Conservation (phyloP, 441 rosid genomes). For the Brassica hybrid region DNA sequence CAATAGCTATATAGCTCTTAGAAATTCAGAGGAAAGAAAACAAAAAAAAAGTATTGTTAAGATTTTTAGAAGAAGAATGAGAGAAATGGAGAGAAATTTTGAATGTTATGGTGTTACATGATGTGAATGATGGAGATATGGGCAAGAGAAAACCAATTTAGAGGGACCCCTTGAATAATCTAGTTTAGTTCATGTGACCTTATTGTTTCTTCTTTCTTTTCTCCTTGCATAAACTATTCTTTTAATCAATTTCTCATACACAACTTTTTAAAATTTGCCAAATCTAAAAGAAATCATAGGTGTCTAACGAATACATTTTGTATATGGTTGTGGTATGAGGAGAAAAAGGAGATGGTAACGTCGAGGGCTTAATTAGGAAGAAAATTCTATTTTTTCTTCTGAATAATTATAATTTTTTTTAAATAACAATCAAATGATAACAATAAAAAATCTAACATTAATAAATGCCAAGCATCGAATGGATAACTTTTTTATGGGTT, state of each 20-base stretch:
- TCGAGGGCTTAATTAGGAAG: conserved; percentile 36
- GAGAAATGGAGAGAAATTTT: conserved; percentile 20
- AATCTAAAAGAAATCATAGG: neutral
- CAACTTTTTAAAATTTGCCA: neutral
- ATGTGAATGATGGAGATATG: conserved; percentile 45
- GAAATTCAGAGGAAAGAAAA: conserved; percentile 1
- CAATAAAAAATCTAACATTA: conserved; percentile 7
- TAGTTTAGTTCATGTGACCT: conserved; percentile 46
- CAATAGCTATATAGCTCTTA: neutral
- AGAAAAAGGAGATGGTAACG: conserved; percentile 27
- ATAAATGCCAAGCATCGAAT: conserved; percentile 29
- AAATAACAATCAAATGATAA: neutral
- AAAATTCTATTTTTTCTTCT: neutral
- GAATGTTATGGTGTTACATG: conserved; percentile 14
- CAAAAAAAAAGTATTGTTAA: neutral
- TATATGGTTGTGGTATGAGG: conserved; percentile 36
- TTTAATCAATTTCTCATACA: conserved; percentile 12
- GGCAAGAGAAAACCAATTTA: conserved; percentile 38
- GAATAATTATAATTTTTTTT: neutral
- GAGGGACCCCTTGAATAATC: conserved; percentile 43
- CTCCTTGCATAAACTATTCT: neutral
- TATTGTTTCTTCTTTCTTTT: conserved; percentile 32
- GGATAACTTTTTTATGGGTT: conserved; percentile 15
- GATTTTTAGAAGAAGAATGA: conserved; percentile 16
- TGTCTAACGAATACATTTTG: conserved; percentile 24